Percentiles rank a stretch among this genome's conserved stretches.
Conservation (phyloP, 2,329 filamentous ascomycete species). For the Cordyceps javanica region DNA sequence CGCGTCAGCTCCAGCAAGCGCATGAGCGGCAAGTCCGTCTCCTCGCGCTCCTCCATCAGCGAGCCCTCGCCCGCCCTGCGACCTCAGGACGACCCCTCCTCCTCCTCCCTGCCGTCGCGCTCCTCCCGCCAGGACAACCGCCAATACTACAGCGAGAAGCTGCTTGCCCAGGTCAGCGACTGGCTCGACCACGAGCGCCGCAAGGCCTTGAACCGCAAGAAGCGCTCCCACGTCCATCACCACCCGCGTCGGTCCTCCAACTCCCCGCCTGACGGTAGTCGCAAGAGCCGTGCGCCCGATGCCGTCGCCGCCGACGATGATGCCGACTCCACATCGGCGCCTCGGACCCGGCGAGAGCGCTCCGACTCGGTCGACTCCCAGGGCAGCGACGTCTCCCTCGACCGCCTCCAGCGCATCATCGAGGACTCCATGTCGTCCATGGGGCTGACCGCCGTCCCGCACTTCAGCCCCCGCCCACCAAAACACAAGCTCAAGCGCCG, state of each 20-base stretch:
- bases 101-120: constrained; percentile 13
- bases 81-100: constrained; percentile 22
- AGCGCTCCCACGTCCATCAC: constrained; percentile 24
- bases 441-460: constrained; percentile 41
- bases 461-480: constrained; percentile 38
- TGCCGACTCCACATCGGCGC: background rate
- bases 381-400: constrained; percentile 64
- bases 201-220: constrained; percentile 49
- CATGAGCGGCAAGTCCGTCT: constrained; percentile 29
- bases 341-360: constrained; percentile 24
- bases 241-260: constrained; percentile 35
- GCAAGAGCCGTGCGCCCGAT: background rate
- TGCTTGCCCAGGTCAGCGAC: constrained; percentile 69
- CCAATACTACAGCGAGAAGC: constrained; percentile 43
- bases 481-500: constrained; percentile 34
- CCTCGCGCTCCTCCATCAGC: constrained; percentile 39
- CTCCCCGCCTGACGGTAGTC: constrained; percentile 23
- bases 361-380: constrained; percentile 58
- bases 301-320: constrained; percentile 19
- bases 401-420: constrained; percentile 74
- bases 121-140: constrained; percentile 25
- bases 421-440: constrained; percentile 57
- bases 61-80: constrained; percentile 24
- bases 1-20: constrained; percentile 27
- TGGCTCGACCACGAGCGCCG: constrained; percentile 79